Evolutionary conservation across 805 yeast species (phyloP), one percentile per base, ranked within the genome.

Genomic region (Teunomyces lycoperdinae): DNA sequence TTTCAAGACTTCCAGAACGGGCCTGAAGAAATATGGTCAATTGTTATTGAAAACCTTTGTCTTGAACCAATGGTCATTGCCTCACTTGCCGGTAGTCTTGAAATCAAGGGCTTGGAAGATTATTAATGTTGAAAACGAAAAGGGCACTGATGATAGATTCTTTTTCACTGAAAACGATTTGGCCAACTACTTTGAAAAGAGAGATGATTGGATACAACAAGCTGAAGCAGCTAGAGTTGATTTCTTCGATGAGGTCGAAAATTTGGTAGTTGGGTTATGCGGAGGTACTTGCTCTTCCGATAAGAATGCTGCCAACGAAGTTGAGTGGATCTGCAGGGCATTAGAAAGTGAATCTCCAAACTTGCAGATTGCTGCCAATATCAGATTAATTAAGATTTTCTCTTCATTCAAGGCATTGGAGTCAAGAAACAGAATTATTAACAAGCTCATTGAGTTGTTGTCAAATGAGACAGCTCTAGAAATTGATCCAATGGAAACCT

Each of bases 1-100:
- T 4, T 71, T 71, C 81, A 79, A 56, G 63, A 81, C 50, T 61
- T 73, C 46, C 50, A 66, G 52, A 53, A 57, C 78, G 3, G 70
- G 73, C 38, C 71, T 70, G 24, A 83, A 84, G 60, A 81, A 78
- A 50, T 60, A 78, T 38, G 85, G 84, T 11, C 77, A 79, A 48
- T 67, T 85, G 5, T 72, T 78, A 40, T 63, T 84, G 46, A 64
- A 65, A 49, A 78, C 90, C 0, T 87, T 84, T 54, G 73, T 89
- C 57, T 80, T 85, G 14, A 81, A 85, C 47, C 94, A 89, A 63
- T 86, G 88, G 58, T 62, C 74, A 1, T 54, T 67, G 32, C 44
- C 61, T 8, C 48, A 48, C 17, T 63, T 57, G 54, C 66, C 74
- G 5, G 50, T 73, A 14, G 74, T 67, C 16, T 71, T 88, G 17